These are phyloP conservation scores for Teratosphaeria viscida DNA, from an alignment of 2,329 filamentous ascomycete species.

Conservation along the genomic window DNA sequence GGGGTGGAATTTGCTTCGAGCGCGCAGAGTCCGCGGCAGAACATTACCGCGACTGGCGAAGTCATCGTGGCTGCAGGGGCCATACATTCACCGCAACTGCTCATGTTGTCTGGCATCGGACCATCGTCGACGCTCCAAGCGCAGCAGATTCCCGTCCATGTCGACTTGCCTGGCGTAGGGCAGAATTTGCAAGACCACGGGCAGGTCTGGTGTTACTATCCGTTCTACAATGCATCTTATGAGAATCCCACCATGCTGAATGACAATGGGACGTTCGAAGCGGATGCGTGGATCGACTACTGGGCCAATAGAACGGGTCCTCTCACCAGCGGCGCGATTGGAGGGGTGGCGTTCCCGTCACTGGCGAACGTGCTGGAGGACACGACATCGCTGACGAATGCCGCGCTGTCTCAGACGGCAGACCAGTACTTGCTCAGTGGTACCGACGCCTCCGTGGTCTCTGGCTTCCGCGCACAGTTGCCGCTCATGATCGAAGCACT, in stretches of 20 bases:
- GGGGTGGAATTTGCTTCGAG: conserved; percentile 16
- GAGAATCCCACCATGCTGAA: conserved; percentile 11
- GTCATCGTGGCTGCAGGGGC: conserved; percentile 22
- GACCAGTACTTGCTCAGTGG: conserved; percentile 11
- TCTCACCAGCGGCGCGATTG: conserved; percentile 16
- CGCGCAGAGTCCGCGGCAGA: conserved; percentile 10
- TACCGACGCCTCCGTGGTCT: conserved; percentile 11
- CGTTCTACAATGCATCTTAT: conserved; percentile 12
- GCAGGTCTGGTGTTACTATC: conserved; percentile 15
- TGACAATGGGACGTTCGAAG: conserved; percentile 16
- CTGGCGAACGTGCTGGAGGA: conserved; percentile 13
- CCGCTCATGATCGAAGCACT: conserved; percentile 15
- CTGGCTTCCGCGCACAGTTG: conserved; percentile 17
- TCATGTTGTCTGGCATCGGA: conserved; percentile 45
- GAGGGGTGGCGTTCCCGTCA: conserved; percentile 21
- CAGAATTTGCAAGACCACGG: conserved; percentile 52
- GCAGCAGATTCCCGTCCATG: conserved; percentile 39
- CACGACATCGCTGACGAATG: conserved; percentile 9
- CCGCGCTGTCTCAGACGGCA: conserved; percentile 11
- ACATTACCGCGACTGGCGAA: conserved; percentile 16
- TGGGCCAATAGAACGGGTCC: conserved; percentile 20
- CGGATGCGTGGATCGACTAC: conserved; percentile 15
- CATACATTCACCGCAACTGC: conserved; percentile 21
- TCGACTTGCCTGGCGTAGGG: conserved; percentile 52
- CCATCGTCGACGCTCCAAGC: conserved; percentile 39